phyloP scores from a whole-genome alignment of 257 asterid species.

The Linderniella brevidens region DNA sequence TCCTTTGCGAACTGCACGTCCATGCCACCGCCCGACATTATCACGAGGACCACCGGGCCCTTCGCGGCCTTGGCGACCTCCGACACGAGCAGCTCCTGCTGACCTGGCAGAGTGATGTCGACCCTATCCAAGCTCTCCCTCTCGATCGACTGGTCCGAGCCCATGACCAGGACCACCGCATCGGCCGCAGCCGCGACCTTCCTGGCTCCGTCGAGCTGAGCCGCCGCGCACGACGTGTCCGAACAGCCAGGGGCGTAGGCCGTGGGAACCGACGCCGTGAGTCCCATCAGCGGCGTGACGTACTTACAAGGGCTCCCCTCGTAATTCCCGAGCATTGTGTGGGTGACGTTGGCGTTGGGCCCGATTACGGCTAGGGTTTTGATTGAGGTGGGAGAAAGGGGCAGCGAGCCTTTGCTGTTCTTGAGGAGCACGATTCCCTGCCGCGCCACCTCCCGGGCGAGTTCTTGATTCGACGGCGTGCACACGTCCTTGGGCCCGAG shows the following conservation, averaged over 20 bases:
- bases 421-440: conserved; percentile 77
- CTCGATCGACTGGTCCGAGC: conserved; percentile 62
- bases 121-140: conserved; percentile 40
- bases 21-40: conserved; percentile 86
- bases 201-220: conserved; percentile 42
- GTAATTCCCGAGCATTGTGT: conserved; percentile 65
- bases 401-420: conserved; percentile 45
- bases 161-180: conserved; percentile 70
- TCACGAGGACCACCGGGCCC: conserved; percentile 76
- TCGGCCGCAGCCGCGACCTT: conserved; percentile 45
- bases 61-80: conserved; percentile 52
- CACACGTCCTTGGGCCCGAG: conserved; percentile 87
- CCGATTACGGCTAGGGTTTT: conserved; percentile 75
- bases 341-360: conserved; percentile 53
- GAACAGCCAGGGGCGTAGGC: conserved; percentile 46
- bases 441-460: conserved; percentile 79
- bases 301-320: conserved; percentile 71
- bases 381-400: conserved; percentile 35
- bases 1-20: conserved; percentile 67
- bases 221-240: conserved; percentile 29
- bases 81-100: conserved; percentile 40
- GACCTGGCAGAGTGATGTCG: conserved; percentile 78
- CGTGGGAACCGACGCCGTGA: conserved; percentile 32
- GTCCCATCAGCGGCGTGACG: conserved; percentile 50
- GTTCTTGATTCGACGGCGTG: conserved; percentile 41